Evolutionary conservation across 2,329 filamentous ascomycete species (phyloP).

Genomic region (Trichoderma arundinaceum): DNA sequence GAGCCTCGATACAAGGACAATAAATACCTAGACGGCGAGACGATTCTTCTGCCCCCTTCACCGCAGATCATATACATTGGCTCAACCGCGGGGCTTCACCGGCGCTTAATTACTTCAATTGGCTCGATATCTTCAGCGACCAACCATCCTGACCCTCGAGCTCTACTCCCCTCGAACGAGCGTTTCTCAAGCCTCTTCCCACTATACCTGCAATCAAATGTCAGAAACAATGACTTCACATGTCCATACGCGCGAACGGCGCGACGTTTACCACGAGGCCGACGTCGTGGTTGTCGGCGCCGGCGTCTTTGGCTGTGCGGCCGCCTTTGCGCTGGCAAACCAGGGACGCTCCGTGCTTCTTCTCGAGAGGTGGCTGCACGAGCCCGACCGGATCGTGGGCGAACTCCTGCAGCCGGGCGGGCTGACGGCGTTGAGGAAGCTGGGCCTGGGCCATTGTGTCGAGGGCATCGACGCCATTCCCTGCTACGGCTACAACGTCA

Average conservation of each 20-base stretch:
- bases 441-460: conserved; percentile 81
- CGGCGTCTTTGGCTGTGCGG: conserved; percentile 85
- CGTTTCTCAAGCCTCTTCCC: neutral
- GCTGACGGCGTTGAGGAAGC: conserved; percentile 75
- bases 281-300: conserved; percentile 94
- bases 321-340: conserved; percentile 81
- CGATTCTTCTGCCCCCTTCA: neutral
- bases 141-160: too few species aligned
- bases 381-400: conserved; percentile 94
- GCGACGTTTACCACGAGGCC: conserved; percentile 64
- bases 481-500: conserved; percentile 85
- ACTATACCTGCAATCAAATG: neutral
- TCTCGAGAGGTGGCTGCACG: conserved; percentile 85
- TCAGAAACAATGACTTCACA: conserved; percentile 29
- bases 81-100: neutral
- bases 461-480: conserved; percentile 86
- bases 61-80: neutral
- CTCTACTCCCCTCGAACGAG: neutral
- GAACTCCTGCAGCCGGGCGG: conserved; percentile 95
- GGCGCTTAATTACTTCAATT: neutral
- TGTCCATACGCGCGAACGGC: conserved; percentile 48
- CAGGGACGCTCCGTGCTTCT: conserved; percentile 91
- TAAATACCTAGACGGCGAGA: conserved; percentile 20
- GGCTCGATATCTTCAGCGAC: neutral
- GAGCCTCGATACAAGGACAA: conserved; percentile 15